Evolutionary conservation across 306 rosid genomes (phyloP).

Genomic region (Dryas alaskensis): DNA sequence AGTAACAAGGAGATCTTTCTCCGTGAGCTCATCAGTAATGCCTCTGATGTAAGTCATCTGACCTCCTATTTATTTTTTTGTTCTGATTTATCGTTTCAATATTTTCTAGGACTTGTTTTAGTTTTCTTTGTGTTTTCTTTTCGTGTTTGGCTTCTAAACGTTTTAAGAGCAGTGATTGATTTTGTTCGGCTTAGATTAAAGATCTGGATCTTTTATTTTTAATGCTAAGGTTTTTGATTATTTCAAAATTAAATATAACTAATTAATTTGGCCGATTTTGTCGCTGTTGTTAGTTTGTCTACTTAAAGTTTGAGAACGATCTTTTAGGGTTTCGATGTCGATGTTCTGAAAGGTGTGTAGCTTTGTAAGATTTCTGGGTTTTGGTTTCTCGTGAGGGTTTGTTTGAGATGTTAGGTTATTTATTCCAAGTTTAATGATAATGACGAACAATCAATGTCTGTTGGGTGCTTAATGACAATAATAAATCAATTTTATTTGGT

Average conservation of each 20-base stretch:
- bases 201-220: background rate
- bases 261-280: background rate
- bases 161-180: background rate
- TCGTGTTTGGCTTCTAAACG: background rate
- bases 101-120: background rate
- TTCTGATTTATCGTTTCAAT: background rate
- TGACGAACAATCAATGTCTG: background rate
- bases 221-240: background rate
- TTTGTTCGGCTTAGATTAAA: background rate
- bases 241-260: background rate
- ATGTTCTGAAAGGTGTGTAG: background rate
- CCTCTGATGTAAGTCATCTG: constrained; percentile 58
- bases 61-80: accelerated
- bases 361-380: background rate
- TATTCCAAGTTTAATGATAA: background rate
- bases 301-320: background rate
- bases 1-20: constrained; percentile 94
- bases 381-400: background rate
- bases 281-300: background rate
- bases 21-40: constrained; percentile 78
- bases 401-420: too few species aligned
- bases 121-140: too few species aligned
- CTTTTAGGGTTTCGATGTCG: background rate
- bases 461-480: too few species aligned
- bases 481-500: too few species aligned